These are phyloP conservation scores for Paradendryphiella salina DNA, from an alignment of 2,329 filamentous ascomycete species.

Conservation along the genomic window DNA sequence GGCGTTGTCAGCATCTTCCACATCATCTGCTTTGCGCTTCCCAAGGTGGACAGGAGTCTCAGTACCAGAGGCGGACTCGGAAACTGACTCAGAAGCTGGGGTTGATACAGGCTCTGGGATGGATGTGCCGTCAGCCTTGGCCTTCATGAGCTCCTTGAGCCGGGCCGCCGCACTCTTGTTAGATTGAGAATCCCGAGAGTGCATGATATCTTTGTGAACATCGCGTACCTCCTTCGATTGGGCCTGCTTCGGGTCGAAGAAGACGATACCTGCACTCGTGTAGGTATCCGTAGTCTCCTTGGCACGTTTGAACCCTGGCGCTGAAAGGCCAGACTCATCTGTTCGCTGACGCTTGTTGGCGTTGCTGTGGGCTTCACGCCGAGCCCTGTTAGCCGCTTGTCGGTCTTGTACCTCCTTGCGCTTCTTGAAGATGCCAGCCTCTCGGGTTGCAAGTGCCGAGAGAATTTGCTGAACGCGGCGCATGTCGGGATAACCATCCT, in stretches of 20 bases:
- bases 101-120: constrained; percentile 32
- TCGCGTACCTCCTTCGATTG: constrained; percentile 48
- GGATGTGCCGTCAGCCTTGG: constrained; percentile 40
- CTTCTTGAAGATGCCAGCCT: constrained; percentile 88
- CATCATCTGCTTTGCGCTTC: constrained; percentile 76
- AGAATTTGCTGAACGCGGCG: constrained; percentile 85
- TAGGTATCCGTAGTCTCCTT: constrained; percentile 45
- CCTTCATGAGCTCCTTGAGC: constrained; percentile 72
- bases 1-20: constrained; percentile 64
- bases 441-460: constrained; percentile 84
- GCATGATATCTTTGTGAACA: constrained; percentile 85
- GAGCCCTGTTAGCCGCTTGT: constrained; percentile 69
- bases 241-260: constrained; percentile 45
- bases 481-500: constrained; percentile 90
- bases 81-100: constrained; percentile 9
- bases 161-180: constrained; percentile 95
- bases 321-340: constrained; percentile 35
- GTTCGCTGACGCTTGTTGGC: constrained; percentile 34
- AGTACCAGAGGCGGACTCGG: constrained; percentile 40
- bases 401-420: constrained; percentile 85
- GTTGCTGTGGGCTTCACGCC: constrained; percentile 55
- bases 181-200: constrained; percentile 71
- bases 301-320: constrained; percentile 37
- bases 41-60: constrained; percentile 57
- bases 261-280: constrained; percentile 39